These are phyloP conservation scores for Colletotrichum gloeosporioides DNA, from an alignment of 2,329 filamentous ascomycete genomes.

Conservation along the genomic window DNA sequence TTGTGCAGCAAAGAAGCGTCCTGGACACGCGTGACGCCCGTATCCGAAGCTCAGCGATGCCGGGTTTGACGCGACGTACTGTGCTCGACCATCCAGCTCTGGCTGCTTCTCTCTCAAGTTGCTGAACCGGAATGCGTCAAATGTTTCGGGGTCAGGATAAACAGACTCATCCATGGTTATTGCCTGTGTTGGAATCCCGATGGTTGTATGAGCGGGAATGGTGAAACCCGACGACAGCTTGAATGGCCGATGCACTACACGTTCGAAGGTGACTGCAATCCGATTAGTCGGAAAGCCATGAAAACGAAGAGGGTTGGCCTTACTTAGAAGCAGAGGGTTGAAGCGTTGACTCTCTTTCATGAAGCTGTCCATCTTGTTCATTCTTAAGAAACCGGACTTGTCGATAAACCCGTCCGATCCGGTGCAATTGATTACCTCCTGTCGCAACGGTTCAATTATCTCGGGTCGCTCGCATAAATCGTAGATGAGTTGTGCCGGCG, in stretches of 20 bases:
- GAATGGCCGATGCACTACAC: not conserved
- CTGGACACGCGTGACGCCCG: not conserved
- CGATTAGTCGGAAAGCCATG: not conserved
- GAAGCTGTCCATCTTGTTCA: not conserved
- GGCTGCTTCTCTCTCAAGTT: not conserved
- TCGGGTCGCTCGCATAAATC: slow-evolving; percentile 26
- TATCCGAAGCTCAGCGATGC: not conserved
- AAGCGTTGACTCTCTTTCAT: not conserved
- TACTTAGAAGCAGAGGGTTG: not conserved
- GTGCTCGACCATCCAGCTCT: not conserved
- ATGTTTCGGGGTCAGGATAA: not conserved
- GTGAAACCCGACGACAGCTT: not conserved
- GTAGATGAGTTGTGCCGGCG: slow-evolving; percentile 29
- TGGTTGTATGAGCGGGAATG: not conserved
- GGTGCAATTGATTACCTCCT: not conserved
- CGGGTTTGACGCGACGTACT: not conserved
- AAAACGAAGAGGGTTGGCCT: not conserved
- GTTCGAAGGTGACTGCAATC: not conserved
- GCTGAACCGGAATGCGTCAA: not conserved
- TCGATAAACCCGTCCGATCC: not conserved
- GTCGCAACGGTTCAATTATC: not conserved
- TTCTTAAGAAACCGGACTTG: not conserved
- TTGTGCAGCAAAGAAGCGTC: not conserved
- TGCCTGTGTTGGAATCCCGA: not conserved
- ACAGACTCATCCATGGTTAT: not conserved